These are phyloP conservation scores for Jackrogersella minutella DNA, from an alignment of 495 filamentous ascomycete species.

Conservation along the genomic window DNA sequence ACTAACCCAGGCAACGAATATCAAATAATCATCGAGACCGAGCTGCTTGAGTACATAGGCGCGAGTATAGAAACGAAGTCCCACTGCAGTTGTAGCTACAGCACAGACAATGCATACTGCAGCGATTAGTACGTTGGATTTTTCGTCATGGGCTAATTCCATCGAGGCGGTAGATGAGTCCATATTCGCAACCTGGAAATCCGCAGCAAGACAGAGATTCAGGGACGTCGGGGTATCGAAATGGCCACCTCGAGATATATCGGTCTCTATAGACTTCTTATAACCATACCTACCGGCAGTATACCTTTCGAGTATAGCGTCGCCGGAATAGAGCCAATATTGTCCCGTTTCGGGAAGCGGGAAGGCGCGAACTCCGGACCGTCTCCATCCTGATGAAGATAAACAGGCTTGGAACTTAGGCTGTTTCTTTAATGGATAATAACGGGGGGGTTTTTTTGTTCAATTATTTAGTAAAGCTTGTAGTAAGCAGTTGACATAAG, in stretches of 20 bases:
- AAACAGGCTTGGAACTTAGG: constrained; percentile 27
- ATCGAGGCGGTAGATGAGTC: constrained; percentile 6
- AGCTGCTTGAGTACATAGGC: constrained; percentile 50
- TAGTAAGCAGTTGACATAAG: too few species aligned
- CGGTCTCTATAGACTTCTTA: constrained; percentile 5
- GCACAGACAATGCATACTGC: constrained; percentile 39
- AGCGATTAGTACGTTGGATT: constrained; percentile 30
- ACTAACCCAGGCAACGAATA: constrained; percentile 41
- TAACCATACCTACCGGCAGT: neutral
- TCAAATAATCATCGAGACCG: constrained; percentile 52
- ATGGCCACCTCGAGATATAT: neutral
- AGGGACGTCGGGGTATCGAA: neutral
- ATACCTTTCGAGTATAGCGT: constrained; percentile 7
- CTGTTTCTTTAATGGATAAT: constrained; percentile 35
- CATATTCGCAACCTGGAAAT: constrained; percentile 17
- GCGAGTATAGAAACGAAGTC: constrained; percentile 51
- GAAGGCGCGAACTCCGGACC: constrained; percentile 23
- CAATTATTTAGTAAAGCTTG: too few species aligned
- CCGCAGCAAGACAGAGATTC: neutral
- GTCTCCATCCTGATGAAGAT: constrained; percentile 38
- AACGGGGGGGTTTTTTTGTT: too few species aligned
- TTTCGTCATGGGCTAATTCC: constrained; percentile 25
- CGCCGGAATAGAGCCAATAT: constrained; percentile 17
- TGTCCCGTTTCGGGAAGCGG: constrained; percentile 13
- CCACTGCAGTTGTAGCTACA: constrained; percentile 46